Evolutionary conservation across 768 basidiomycete genomes (phyloP).

Genomic region (Artomyces pyxidatus): DNA sequence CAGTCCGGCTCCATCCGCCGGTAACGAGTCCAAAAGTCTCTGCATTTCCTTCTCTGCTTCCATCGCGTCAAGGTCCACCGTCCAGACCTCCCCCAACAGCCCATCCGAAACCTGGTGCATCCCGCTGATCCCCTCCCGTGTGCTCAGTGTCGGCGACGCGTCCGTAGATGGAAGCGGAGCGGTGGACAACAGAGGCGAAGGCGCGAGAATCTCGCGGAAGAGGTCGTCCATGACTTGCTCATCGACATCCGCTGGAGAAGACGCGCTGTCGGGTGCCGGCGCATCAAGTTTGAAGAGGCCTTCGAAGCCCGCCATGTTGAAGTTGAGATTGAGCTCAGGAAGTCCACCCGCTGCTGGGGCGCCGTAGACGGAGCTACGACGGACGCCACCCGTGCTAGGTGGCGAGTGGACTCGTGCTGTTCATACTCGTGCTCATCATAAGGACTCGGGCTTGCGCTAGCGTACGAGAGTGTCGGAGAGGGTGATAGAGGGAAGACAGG

Average conservation of each 20-base stretch:
- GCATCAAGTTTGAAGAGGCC: slow-evolving; percentile 17
- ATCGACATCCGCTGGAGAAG: slow-evolving; percentile 33
- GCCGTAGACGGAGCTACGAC: slow-evolving; percentile 47
- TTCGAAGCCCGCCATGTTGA: slow-evolving; percentile 9
- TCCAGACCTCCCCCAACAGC: slow-evolving; percentile 12
- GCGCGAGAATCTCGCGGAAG: slow-evolving; percentile 61
- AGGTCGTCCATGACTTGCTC: slow-evolving; percentile 60
- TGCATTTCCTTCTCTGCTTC: slow-evolving; percentile 50
- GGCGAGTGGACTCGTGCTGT: slow-evolving; percentile 73
- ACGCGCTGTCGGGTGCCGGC: background rate
- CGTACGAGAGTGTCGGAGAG: slow-evolving; percentile 21
- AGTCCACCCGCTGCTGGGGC: slow-evolving; percentile 93
- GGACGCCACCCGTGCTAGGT: slow-evolving; percentile 97
- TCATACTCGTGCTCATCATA: slow-evolving; percentile 16
- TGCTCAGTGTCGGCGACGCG: slow-evolving; percentile 18
- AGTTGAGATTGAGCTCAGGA: slow-evolving; percentile 31
- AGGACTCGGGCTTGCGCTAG: slow-evolving; percentile 22
- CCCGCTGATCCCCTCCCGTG: slow-evolving; percentile 19
- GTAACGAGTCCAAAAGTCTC: slow-evolving; percentile 48
- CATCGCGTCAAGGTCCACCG: background rate
- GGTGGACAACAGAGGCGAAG: slow-evolving; percentile 31
- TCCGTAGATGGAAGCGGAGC: slow-evolving; percentile 25
- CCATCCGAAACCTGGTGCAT: slow-evolving; percentile 15
- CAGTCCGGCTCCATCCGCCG: slow-evolving; percentile 25
- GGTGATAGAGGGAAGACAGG: slow-evolving; percentile 30